Percentiles rank a stretch among this genome's conserved stretches.
Evolutionary conservation across 2,329 filamentous ascomycete genomes (phyloP).

Genomic region (Fusarium mexicanum): DNA sequence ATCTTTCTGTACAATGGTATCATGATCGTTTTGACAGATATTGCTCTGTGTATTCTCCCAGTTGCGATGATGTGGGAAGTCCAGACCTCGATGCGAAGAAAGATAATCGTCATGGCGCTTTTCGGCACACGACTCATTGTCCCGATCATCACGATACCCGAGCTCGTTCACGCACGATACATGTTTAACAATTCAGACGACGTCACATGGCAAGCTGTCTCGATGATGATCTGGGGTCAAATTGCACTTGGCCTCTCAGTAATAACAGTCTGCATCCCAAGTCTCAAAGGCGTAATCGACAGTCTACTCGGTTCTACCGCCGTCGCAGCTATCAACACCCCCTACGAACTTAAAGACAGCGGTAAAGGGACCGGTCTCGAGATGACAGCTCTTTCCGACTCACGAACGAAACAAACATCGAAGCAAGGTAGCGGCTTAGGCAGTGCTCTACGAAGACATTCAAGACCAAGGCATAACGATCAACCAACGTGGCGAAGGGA

Average conservation of each 20-base stretch:
- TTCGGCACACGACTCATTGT: constrained; percentile 38
- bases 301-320: constrained; percentile 33
- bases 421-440: constrained; percentile 1
- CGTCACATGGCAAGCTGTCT: constrained; percentile 25
- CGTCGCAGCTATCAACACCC: constrained; percentile 29
- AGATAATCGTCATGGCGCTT: constrained; percentile 28
- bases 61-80: constrained; percentile 42
- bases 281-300: constrained; percentile 39
- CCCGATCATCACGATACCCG: constrained; percentile 33
- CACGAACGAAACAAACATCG: constrained; percentile 6
- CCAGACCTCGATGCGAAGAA: constrained; percentile 31
- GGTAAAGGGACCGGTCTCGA: constrained; percentile 31
- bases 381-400: constrained; percentile 18
- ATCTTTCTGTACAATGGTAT: constrained; percentile 31
- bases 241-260: constrained; percentile 33
- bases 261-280: constrained; percentile 38
- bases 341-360: constrained; percentile 36
- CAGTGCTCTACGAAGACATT: neutral
- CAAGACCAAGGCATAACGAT: neutral
- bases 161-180: constrained; percentile 15
- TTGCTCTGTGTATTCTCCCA: constrained; percentile 25
- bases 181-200: constrained; percentile 27
- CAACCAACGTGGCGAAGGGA: constrained; percentile 29
- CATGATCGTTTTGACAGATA: constrained; percentile 30
- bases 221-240: constrained; percentile 36